Percentiles rank a stretch among this genome's conserved stretches.
These are phyloP conservation scores for Metarhizium album DNA, from an alignment of 2,329 filamentous ascomycete genomes.

Conservation along the genomic window DNA sequence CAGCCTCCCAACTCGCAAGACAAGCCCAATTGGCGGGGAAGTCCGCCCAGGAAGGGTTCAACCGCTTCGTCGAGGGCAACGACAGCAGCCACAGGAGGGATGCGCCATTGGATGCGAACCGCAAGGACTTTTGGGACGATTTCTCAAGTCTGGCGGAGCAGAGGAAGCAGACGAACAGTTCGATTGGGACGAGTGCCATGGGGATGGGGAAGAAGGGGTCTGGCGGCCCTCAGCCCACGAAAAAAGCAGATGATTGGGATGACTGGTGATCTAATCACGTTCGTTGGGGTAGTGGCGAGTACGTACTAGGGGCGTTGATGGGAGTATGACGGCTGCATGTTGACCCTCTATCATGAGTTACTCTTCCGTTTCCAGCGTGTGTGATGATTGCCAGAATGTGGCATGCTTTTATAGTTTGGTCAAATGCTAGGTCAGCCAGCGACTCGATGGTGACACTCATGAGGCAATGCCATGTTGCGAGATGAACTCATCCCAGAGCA, in stretches of 20 bases:
- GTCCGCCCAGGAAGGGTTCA: conserved; percentile 69
- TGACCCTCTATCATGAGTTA: neutral
- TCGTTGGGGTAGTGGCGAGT: conserved; percentile 6
- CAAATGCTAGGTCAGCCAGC: neutral
- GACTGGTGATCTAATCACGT: conserved; percentile 38
- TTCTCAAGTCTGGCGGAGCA: conserved; percentile 64
- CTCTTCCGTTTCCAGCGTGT: neutral
- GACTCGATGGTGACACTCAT: neutral
- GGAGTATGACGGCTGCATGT: conserved; percentile 6
- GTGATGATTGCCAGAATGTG: neutral
- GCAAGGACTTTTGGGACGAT: conserved; percentile 84
- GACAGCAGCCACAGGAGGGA: conserved; percentile 27
- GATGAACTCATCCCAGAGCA: no score
- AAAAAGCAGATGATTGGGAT: conserved; percentile 50
- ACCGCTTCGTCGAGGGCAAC: conserved; percentile 75
- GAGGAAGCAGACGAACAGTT: conserved; percentile 31
- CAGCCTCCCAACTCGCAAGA: conserved; percentile 56
- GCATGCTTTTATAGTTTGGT: neutral
- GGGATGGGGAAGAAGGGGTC: conserved; percentile 36
- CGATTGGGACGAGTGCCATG: conserved; percentile 51
- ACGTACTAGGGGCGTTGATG: conserved; percentile 14
- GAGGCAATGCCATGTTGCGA: neutral
- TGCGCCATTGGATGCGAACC: conserved; percentile 47
- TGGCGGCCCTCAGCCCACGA: conserved; percentile 23
- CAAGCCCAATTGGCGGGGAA: conserved; percentile 59